Percentiles rank a stretch among this genome's conserved stretches.
These are phyloP conservation scores for Phytophthora colocasiae DNA, from an alignment of 352 stramenopile genomes.

Conservation along the genomic window DNA sequence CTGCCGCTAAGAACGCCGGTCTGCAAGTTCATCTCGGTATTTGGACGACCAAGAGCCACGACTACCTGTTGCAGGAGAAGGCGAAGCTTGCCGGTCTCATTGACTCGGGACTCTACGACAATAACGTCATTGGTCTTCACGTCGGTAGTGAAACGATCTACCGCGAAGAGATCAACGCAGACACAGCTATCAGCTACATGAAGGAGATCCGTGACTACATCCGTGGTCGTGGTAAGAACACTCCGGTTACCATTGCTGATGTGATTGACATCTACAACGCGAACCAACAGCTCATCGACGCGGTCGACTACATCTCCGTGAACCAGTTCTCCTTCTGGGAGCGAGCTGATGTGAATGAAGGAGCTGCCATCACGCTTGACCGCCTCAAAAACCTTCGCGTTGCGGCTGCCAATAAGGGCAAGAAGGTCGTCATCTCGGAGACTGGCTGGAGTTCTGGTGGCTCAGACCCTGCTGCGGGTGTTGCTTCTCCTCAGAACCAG, in stretches of 20 bases:
- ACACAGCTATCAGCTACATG: slow-evolving; percentile 65
- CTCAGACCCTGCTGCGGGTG: slow-evolving; percentile 29
- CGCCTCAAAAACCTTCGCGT: slow-evolving; percentile 58
- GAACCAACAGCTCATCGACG: slow-evolving; percentile 64
- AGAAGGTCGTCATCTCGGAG: slow-evolving; percentile 71
- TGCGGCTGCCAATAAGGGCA: slow-evolving; percentile 50
- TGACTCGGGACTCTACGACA: slow-evolving; percentile 47
- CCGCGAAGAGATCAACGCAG: slow-evolving; percentile 56
- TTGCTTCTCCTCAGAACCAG: slow-evolving; percentile 59
- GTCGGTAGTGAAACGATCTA: slow-evolving; percentile 80
- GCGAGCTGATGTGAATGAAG: slow-evolving; percentile 53
- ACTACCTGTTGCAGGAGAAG: slow-evolving; percentile 59
- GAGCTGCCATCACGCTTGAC: slow-evolving; percentile 52
- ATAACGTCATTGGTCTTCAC: slow-evolving; percentile 58
- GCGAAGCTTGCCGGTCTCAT: slow-evolving; percentile 50
- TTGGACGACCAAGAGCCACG: slow-evolving; percentile 53
- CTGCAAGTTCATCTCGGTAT: slow-evolving; percentile 71
- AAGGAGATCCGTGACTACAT: slow-evolving; percentile 67
- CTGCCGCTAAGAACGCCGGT: slow-evolving; percentile 49
- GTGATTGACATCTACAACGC: slow-evolving; percentile 73
- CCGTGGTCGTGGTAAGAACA: slow-evolving; percentile 42
- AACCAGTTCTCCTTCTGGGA: slow-evolving; percentile 90
- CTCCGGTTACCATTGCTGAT: slow-evolving; percentile 75
- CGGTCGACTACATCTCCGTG: slow-evolving; percentile 71
- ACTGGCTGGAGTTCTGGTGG: slow-evolving; percentile 69